phyloP scores from a whole-genome alignment of 441 rosid species.

The Isatis lusitanica region DNA sequence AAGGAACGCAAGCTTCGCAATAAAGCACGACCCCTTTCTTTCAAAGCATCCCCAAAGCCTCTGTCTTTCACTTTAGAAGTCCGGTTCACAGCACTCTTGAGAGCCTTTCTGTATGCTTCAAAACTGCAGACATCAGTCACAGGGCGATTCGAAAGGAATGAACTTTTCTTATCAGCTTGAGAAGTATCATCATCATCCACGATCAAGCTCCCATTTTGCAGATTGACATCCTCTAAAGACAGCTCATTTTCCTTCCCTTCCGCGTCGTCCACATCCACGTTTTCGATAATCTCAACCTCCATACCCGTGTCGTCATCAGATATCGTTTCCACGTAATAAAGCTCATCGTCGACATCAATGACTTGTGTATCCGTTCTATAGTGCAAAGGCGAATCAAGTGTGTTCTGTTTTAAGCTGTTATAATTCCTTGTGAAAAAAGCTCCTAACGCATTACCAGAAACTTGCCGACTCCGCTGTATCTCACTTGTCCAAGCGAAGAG shows the following conservation, averaged over 20 bases:
- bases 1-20: constrained; percentile 40
- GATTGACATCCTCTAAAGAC: constrained; percentile 40
- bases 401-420: constrained; percentile 34
- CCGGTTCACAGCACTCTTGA: constrained; percentile 50
- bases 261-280: constrained; percentile 21
- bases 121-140: constrained; percentile 37
- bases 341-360: constrained; percentile 50
- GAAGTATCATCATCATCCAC: constrained; percentile 39
- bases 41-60: constrained; percentile 49
- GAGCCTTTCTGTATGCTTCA: constrained; percentile 62
- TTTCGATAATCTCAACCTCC: constrained; percentile 39
- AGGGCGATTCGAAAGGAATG: constrained; percentile 34
- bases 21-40: constrained; percentile 44
- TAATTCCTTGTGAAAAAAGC: constrained; percentile 29
- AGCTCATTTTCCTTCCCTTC: constrained; percentile 28
- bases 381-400: constrained; percentile 41
- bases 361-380: constrained; percentile 40
- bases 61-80: constrained; percentile 41
- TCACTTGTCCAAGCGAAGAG: constrained; percentile 13
- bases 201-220: constrained; percentile 39
- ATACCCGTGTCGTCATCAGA: constrained; percentile 51
- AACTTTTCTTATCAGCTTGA: constrained; percentile 44
- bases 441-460: constrained; percentile 42
- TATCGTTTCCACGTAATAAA: constrained; percentile 27
- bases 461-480: constrained; percentile 25